phyloP scores from a whole-genome alignment of 164 flowering plant species.

The Umbellularia californica region DNA sequence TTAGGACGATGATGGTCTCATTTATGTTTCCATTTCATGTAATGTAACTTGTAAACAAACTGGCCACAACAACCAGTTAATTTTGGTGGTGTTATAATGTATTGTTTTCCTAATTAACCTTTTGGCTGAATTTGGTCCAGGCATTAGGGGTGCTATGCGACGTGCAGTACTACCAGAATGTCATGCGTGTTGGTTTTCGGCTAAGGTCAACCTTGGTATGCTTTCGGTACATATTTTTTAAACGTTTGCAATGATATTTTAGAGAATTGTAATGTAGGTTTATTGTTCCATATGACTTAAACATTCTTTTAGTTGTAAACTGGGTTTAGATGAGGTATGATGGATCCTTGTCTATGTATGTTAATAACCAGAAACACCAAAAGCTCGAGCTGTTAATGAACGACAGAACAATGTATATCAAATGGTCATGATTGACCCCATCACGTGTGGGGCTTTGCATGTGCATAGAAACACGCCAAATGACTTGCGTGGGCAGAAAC shows the following conservation, averaged over 20 bases:
- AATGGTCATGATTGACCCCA: too few species aligned
- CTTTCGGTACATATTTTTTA: not conserved
- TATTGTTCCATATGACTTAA: not conserved
- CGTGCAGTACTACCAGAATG: constrained; percentile 96
- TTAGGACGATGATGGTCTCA: too few species aligned
- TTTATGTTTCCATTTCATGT: too few species aligned
- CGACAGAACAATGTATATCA: too few species aligned
- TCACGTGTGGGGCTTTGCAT: too few species aligned
- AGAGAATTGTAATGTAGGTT: not conserved
- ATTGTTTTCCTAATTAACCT: not conserved
- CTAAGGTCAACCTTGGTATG: constrained; percentile 85
- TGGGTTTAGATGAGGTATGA: not conserved
- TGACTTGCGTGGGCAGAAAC: too few species aligned
- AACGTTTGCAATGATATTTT: not conserved
- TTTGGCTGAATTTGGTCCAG: constrained; percentile 34
- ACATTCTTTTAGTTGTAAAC: not conserved
- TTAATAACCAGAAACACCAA: too few species aligned
- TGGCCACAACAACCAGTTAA: not conserved
- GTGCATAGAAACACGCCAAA: too few species aligned
- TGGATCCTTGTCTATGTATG: too few species aligned
- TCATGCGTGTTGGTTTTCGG: constrained; percentile 93
- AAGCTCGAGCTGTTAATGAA: too few species aligned
- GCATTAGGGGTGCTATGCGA: constrained; percentile 77
- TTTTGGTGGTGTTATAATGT: not conserved
- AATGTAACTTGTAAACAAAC: too few species aligned